These are phyloP conservation scores for Claviceps digitariae DNA, from an alignment of 2,329 filamentous ascomycete species.

Conservation along the genomic window DNA sequence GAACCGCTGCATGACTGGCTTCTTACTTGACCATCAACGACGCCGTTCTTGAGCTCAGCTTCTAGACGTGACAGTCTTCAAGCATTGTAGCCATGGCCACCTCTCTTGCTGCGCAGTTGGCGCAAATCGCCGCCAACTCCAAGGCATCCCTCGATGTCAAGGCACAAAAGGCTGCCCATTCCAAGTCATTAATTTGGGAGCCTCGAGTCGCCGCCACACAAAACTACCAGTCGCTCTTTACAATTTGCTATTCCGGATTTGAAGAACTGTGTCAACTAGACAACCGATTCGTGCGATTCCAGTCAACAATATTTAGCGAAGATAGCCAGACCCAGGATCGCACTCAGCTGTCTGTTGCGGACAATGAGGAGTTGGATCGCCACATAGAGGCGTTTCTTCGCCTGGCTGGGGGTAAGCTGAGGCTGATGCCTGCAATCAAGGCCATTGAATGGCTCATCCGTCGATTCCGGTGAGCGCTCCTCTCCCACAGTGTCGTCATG, in stretches of 20 bases:
- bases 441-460: conserved; percentile 90
- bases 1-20: neutral
- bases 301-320: conserved; percentile 74
- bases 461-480: conserved; percentile 60
- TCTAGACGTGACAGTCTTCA: conserved; percentile 8
- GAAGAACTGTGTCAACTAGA: conserved; percentile 85
- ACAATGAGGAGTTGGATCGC: conserved; percentile 70
- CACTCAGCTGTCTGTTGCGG: conserved; percentile 63
- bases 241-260: conserved; percentile 78
- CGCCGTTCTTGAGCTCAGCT: conserved; percentile 2
- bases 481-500: neutral
- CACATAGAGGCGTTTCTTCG: conserved; percentile 73
- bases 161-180: conserved; percentile 81
- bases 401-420: conserved; percentile 59
- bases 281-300: conserved; percentile 59
- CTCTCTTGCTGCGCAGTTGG: conserved; percentile 83
- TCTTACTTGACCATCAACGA: neutral
- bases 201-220: conserved; percentile 71
- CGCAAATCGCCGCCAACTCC: conserved; percentile 78
- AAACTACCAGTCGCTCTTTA: conserved; percentile 78
- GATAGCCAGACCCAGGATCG: conserved; percentile 85
- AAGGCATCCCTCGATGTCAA: conserved; percentile 86
- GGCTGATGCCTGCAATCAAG: conserved; percentile 79
- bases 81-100: conserved; percentile 50
- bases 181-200: conserved; percentile 91